phyloP scores from a whole-genome alignment of 495 filamentous ascomycete species.

The Neurospora cerealis region DNA sequence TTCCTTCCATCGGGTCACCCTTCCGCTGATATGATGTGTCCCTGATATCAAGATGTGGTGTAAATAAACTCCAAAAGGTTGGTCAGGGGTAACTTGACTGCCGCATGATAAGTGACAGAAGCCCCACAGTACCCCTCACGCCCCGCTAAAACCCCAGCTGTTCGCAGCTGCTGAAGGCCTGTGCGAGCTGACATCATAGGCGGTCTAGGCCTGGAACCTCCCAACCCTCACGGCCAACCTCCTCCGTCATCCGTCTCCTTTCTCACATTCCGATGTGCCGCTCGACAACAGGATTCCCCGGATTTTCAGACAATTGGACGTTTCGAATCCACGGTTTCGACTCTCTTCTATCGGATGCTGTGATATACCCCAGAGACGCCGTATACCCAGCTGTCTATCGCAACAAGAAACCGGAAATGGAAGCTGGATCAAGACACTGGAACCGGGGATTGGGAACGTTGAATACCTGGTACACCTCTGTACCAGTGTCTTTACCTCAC shows the following conservation, averaged over 20 bases:
- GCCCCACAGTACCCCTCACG: not conserved
- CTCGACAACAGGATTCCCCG: not conserved
- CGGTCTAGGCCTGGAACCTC: not conserved
- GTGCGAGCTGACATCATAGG: not conserved
- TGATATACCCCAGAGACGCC: not conserved
- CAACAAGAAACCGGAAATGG: not conserved
- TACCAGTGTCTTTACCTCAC: not conserved
- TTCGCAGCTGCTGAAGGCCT: not conserved
- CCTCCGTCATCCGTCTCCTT: not conserved
- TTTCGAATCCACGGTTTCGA: not conserved
- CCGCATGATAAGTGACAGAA: not conserved
- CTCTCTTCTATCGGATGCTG: not conserved
- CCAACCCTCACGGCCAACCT: not conserved
- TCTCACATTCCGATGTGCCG: not conserved
- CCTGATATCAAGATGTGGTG: not conserved
- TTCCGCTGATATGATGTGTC: not conserved
- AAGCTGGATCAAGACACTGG: not conserved
- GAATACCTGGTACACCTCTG: not conserved
- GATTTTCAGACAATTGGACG: not conserved
- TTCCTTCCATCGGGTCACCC: not conserved
- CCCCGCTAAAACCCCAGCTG: not conserved
- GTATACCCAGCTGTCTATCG: not conserved
- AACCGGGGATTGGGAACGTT: not conserved
- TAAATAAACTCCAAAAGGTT: not conserved
- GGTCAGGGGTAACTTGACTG: not conserved